Evolutionary conservation across 108 stramenopile species (phyloP).

Genomic region (Pseudonitzschia multiseries): DNA sequence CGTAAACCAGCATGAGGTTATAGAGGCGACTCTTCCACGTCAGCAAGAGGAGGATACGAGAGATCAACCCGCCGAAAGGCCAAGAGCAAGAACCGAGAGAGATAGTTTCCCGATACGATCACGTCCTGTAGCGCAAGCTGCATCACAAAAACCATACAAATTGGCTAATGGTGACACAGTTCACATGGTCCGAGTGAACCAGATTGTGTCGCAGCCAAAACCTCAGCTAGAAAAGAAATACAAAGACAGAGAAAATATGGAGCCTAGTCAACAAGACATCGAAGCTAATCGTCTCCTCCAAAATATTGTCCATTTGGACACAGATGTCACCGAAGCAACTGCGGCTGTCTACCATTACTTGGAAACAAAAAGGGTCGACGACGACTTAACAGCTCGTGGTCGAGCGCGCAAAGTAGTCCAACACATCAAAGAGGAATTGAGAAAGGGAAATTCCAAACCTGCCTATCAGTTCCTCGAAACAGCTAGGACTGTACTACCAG

Average conservation of each 20-base stretch:
- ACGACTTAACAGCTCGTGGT: constrained; percentile 18
- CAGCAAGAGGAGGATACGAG: not conserved
- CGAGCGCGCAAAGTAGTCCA: constrained; percentile 27
- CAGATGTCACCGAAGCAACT: constrained; percentile 26
- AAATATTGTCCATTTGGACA: constrained; percentile 4
- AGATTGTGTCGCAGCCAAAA: not conserved
- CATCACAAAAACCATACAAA: not conserved
- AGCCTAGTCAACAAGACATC: not conserved
- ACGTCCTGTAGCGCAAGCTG: not conserved
- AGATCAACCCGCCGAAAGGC: constrained; percentile 3
- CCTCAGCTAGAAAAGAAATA: not conserved
- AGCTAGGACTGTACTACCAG: constrained; percentile 23
- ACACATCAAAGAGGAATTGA: constrained; percentile 13
- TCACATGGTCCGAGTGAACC: not conserved
- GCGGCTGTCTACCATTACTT: constrained; percentile 36
- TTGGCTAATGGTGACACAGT: not conserved
- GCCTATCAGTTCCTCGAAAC: constrained; percentile 30
- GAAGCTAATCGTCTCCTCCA: constrained; percentile 15
- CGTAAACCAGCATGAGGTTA: not conserved
- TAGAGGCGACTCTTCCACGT: not conserved
- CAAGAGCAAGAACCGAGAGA: not conserved
- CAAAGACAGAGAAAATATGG: not conserved
- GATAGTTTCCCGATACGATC: not conserved
- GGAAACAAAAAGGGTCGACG: constrained; percentile 1
- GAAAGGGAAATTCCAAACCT: constrained; percentile 27